Conservation (phyloP, 73 alveolate species). For the Tetrahymena elliotti region DNA sequence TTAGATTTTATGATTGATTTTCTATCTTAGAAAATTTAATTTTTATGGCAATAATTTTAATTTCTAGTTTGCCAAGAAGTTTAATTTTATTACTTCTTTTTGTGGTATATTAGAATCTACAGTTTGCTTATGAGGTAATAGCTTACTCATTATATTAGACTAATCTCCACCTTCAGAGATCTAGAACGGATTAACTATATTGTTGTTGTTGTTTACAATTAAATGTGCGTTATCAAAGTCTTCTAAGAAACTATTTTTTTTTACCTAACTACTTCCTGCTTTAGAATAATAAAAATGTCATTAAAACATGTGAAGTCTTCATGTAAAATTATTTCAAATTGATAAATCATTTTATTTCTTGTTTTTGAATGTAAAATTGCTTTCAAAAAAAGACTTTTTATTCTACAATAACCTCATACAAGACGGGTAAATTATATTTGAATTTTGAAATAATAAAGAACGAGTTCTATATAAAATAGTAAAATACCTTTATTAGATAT, state of each 20-base stretch:
- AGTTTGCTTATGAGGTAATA: neutral
- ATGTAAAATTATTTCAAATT: too few species aligned
- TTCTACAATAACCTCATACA: neutral
- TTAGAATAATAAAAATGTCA: neutral
- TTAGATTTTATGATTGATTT: neutral
- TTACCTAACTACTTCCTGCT: neutral
- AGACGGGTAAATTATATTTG: neutral
- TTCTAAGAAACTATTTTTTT: neutral
- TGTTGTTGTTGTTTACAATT: neutral
- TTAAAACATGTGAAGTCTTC: neutral
- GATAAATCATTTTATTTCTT: neutral
- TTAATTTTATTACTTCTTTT: neutral
- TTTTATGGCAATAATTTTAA: neutral
- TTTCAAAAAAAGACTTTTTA: neutral
- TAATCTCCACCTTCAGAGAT: neutral
- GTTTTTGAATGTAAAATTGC: neutral
- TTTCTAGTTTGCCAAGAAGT: neutral
- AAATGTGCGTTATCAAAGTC: neutral
- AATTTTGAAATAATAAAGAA: neutral
- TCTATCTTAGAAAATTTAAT: neutral
- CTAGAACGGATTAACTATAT: neutral
- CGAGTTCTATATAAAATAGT: neutral
- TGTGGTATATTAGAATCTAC: neutral
- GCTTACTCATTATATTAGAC: neutral
- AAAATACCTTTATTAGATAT: neutral